These are phyloP conservation scores for Erythrophleum fordii DNA, from an alignment of 306 rosid species.

Conservation along the genomic window DNA sequence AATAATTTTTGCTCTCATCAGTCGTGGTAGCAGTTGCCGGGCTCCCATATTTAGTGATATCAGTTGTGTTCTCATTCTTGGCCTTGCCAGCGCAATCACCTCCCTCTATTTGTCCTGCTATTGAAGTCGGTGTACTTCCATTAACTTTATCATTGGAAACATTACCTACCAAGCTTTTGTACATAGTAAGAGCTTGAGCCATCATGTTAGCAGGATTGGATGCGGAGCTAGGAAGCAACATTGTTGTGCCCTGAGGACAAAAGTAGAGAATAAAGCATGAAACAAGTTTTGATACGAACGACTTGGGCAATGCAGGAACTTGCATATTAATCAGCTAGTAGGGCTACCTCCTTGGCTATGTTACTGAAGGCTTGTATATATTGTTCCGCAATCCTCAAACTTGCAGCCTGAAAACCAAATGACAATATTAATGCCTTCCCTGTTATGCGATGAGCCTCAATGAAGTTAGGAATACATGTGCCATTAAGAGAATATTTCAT, in stretches of 20 bases:
- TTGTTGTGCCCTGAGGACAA: slow-evolving; percentile 80
- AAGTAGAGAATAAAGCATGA: neutral
- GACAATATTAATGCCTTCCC: slow-evolving; percentile 36
- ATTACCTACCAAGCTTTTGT: slow-evolving; percentile 75
- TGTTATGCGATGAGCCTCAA: neutral
- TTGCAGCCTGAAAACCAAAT: slow-evolving; percentile 81
- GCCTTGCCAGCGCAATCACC: slow-evolving; percentile 43
- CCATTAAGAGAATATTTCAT: slow-evolving; percentile 9
- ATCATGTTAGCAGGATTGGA: slow-evolving; percentile 90
- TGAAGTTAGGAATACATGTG: neutral
- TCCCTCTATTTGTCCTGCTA: slow-evolving; percentile 41
- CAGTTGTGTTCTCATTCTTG: slow-evolving; percentile 31
- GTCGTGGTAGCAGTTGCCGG: slow-evolving; percentile 27
- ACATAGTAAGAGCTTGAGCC: slow-evolving; percentile 92
- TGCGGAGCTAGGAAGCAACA: slow-evolving; percentile 91
- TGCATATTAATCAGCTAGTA: slow-evolving; percentile 11
- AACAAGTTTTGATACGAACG: slow-evolving; percentile 1
- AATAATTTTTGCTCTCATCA: slow-evolving; percentile 27
- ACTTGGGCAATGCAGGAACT: slow-evolving; percentile 7
- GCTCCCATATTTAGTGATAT: slow-evolving; percentile 22
- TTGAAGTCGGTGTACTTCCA: slow-evolving; percentile 39
- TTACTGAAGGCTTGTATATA: slow-evolving; percentile 86
- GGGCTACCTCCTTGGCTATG: slow-evolving; percentile 86
- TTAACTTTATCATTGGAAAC: slow-evolving; percentile 43
- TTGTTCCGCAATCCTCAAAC: slow-evolving; percentile 91